Conservation (phyloP, 805 yeast species). For the Hanseniaspora thailandica region DNA sequence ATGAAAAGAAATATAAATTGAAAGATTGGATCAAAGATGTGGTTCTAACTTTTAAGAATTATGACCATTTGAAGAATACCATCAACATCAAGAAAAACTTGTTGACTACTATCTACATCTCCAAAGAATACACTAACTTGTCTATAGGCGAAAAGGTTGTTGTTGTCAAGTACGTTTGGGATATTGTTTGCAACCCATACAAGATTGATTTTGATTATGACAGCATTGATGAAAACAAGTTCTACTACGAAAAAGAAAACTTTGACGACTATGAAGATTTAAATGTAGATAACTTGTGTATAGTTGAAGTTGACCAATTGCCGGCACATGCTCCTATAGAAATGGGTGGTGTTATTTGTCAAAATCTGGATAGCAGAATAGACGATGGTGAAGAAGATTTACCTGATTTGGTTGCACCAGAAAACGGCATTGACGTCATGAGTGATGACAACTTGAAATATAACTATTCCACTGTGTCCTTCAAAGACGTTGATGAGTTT, state of each 20-base stretch:
- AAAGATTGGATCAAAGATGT: conserved; percentile 27
- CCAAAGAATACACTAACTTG: not conserved
- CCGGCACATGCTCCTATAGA: conserved; percentile 10
- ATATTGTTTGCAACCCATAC: not conserved
- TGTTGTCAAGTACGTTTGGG: not conserved
- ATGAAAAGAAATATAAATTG: conserved; percentile 19
- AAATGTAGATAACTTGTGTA: not conserved
- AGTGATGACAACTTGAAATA: not conserved
- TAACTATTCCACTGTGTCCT: conserved; percentile 19
- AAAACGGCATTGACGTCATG: not conserved
- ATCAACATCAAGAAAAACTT: not conserved
- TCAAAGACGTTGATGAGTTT: conserved; percentile 17
- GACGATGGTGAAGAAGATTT: not conserved
- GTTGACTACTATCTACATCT: not conserved
- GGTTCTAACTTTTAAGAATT: conserved; percentile 60
- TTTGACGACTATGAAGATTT: not conserved
- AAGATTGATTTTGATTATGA: not conserved
- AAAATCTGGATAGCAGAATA: not conserved
- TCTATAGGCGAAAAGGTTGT: not conserved
- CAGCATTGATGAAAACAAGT: not conserved
- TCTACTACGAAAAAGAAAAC: not conserved
- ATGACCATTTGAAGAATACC: conserved; percentile 43
- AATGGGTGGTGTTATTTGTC: conserved; percentile 9
- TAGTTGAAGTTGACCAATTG: conserved; percentile 1
- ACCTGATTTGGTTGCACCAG: not conserved